Base-by-base conservation (phyloP, 1,284 basidiomycete species). In the Ustilago vetiveriae region DNA sequence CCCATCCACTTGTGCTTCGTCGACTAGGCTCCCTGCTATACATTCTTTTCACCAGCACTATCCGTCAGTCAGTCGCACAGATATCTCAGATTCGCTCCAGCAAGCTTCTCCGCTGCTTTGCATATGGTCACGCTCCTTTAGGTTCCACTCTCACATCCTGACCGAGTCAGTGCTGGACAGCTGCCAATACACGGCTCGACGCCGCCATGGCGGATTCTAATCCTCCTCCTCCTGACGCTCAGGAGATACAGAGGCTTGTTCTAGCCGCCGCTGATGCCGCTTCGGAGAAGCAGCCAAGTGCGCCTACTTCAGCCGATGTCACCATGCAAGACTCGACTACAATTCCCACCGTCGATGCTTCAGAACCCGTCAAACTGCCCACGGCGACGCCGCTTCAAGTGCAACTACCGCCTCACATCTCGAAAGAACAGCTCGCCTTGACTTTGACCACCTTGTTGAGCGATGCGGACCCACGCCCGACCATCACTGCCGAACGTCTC, bases 151-250 rank as follows among this genome's bases (percentile, higher is more conserved):
- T 23, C n/a, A 26, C 4, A n/a, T 17, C 27, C 22, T 16, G 23
- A 21, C 30, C 19, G 32, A 39, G 36, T 19, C 7, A 33, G 45
- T 45, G 46, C 49, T 37, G 46, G 46, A 42, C 39, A 46, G 50
- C 33, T 14, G n/a, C 16, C 42, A 23, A 48, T 19, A 42, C 22
- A 26, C 42, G 44, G 62, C 45, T 35, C 24, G 22, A 26, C 50
- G 54, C 54, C 52, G 52, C 23, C 58, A 68, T 68, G 64, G 52
- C 58, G 47, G 53, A 68, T 38, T 46, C 52, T n/a, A 53, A 60
- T 17, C 53, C 64, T 32, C 44, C 64, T 32, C 44, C 51, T 24
- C 64, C 64, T 11, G 50, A 68, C 47, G 44, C 64, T 29, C 64
- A 68, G 38, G 64, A 68, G 22, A 68, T 68, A 19, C 64, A 68